A percentile compares a stretch with the other conserved stretches of the same genome.
Evolutionary conservation across 371 early-diverging fungal species (phyloP).

Genomic region (Umbelopsis sp.): DNA sequence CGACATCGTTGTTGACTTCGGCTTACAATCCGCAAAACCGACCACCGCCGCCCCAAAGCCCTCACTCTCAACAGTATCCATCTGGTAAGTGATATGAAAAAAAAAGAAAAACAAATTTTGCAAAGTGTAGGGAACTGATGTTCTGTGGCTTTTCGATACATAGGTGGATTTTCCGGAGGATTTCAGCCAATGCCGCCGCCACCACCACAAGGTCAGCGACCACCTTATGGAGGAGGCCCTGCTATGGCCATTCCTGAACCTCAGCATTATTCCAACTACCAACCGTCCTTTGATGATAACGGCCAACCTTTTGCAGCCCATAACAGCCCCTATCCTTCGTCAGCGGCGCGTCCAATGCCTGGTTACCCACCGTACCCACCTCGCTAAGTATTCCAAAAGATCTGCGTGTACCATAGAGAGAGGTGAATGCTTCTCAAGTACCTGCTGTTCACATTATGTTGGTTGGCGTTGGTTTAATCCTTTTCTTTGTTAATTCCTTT

Average conservation of each 20-base stretch:
- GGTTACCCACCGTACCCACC: constrained; percentile 21
- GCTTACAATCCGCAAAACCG: constrained; percentile 7
- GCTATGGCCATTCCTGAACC: constrained; percentile 31
- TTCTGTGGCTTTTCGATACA: neutral
- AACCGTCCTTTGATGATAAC: constrained; percentile 15
- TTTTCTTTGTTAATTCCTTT: too few relatives aligned
- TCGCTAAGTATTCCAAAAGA: neutral
- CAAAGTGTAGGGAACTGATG: neutral
- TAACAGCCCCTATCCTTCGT: constrained; percentile 24
- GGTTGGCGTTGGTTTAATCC: too few relatives aligned
- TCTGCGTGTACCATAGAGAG: too few relatives aligned
- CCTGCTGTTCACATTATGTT: too few relatives aligned
- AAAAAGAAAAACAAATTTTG: neutral
- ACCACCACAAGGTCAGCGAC: neutral
- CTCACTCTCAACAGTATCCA: neutral
- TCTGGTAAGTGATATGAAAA: neutral
- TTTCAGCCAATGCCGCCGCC: neutral
- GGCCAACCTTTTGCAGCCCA: constrained; percentile 42
- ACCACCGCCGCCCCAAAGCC: neutral
- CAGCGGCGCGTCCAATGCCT: constrained; percentile 20
- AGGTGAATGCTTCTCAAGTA: too few relatives aligned
- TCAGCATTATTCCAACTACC: constrained; percentile 25
- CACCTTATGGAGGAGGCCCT: constrained; percentile 1
- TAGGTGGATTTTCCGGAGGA: constrained; percentile 9
- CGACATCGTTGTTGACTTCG: neutral